Conservation (phyloP, 2,329 filamentous ascomycete genomes). For the Microthyrium microscopicum region DNA sequence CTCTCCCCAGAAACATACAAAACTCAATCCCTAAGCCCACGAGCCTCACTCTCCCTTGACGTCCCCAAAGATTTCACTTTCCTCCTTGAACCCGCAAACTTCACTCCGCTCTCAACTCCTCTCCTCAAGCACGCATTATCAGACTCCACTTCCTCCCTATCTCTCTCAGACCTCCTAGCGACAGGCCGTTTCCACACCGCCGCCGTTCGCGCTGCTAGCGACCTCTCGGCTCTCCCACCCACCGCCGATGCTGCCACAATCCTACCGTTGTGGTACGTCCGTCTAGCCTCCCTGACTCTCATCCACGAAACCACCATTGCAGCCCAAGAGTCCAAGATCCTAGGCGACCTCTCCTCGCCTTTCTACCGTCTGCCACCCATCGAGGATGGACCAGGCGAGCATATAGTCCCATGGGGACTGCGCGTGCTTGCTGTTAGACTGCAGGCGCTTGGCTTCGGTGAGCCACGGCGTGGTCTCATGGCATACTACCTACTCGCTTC, state of each 20-base stretch:
- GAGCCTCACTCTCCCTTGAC: no score
- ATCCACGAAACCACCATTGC: slow-evolving; percentile 43
- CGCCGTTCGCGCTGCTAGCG: slow-evolving; percentile 22
- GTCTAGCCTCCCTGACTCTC: slow-evolving; percentile 66
- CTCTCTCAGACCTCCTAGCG: slow-evolving; percentile 60
- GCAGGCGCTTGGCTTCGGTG: slow-evolving; percentile 72
- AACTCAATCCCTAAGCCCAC: no score
- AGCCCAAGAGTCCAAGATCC: slow-evolving; percentile 43
- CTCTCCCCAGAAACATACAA: no score
- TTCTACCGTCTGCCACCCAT: slow-evolving; percentile 32
- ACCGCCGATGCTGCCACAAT: slow-evolving; percentile 45
- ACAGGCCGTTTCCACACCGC: slow-evolving; percentile 44
- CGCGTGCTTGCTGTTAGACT: slow-evolving; percentile 69
- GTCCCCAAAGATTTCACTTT: no score
- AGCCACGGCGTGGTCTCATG: slow-evolving; percentile 70
- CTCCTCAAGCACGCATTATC: no score
- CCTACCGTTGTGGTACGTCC: slow-evolving; percentile 62
- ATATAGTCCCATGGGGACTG: slow-evolving; percentile 71
- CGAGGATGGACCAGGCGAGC: no score
- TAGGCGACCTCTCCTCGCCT: slow-evolving; percentile 45
- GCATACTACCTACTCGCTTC: slow-evolving; percentile 76
- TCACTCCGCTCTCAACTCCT: no score
- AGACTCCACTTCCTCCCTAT: no score
- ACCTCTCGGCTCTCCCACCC: slow-evolving; percentile 20
- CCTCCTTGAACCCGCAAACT: no score